Evolutionary conservation across 768 basidiomycete species (phyloP).

Genomic region (Lepiota subincarnata): DNA sequence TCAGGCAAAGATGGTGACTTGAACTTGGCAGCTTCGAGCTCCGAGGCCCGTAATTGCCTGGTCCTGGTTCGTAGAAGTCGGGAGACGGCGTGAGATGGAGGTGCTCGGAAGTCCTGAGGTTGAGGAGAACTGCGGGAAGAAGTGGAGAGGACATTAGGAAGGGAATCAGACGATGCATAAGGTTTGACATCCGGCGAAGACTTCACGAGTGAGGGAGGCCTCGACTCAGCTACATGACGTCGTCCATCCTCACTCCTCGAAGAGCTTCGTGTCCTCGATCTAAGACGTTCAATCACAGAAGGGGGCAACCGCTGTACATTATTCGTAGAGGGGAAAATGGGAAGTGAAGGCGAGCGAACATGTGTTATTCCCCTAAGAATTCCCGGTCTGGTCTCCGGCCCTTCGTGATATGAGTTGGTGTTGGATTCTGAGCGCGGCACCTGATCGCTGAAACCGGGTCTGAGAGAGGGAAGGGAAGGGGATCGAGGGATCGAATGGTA

Average conservation of each 20-base stretch:
- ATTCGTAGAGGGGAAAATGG: background rate
- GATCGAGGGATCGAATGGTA: background rate
- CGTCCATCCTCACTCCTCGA: background rate
- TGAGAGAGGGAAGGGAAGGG: slow-evolving; percentile 2
- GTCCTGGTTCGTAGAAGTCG: background rate
- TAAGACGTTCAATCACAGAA: background rate
- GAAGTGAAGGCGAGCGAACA: slow-evolving; percentile 6
- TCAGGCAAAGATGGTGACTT: slow-evolving; percentile 9
- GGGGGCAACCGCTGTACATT: background rate
- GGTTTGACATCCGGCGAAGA: background rate
- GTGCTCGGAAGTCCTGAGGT: background rate
- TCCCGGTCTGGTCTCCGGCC: background rate
- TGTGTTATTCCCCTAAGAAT: background rate
- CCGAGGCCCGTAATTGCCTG: background rate
- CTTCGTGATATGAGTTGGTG: background rate
- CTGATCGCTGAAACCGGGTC: background rate
- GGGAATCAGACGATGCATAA: background rate
- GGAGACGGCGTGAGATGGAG: background rate
- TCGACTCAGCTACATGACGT: no score
- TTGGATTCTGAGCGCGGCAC: background rate
- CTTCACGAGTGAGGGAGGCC: background rate
- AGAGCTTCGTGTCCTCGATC: background rate
- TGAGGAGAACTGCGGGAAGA: background rate
- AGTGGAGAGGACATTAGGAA: background rate
- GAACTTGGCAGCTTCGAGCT: background rate